A percentile compares a stretch with the other conserved stretches of the same genome.
Conservation (phyloP, 805 yeast species). For the Metschnikowia gruessii region DNA sequence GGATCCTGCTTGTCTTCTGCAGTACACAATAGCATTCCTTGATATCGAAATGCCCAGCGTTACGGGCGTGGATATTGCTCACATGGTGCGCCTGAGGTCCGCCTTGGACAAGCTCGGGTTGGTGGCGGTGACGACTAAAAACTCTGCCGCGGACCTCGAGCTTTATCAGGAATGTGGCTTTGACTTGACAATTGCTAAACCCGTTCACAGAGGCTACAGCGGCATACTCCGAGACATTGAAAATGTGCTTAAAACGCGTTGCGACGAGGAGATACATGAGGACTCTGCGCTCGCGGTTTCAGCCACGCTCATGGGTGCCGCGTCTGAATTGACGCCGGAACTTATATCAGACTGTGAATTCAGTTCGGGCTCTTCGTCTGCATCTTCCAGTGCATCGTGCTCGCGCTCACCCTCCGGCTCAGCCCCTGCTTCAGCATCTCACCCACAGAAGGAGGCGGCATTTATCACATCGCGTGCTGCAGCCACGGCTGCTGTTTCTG, state of each 20-base stretch:
- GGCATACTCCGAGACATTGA: constrained; percentile 21
- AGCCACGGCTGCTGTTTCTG: constrained; percentile 6
- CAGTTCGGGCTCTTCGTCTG: background rate
- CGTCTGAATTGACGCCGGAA: constrained; percentile 1
- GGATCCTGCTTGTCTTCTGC: constrained; percentile 19
- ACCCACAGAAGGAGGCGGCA: background rate
- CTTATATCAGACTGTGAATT: background rate
- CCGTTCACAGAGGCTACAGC: constrained; percentile 26
- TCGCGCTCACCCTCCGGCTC: background rate
- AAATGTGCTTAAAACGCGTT: constrained; percentile 15
- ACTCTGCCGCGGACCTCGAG: constrained; percentile 27
- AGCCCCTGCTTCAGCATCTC: background rate
- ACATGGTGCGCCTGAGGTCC: constrained; percentile 12
- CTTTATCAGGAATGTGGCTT: constrained; percentile 35
- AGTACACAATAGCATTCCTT: constrained; percentile 30
- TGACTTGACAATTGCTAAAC: constrained; percentile 42
- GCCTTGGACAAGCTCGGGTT: constrained; percentile 26
- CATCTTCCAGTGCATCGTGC: background rate
- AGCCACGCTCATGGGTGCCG: too few relatives aligned
- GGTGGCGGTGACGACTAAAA: constrained; percentile 42
- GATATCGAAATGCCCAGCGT: constrained; percentile 47
- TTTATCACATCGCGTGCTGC: background rate
- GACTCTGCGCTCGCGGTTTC: too few relatives aligned
- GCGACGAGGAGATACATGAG: constrained; percentile 2
- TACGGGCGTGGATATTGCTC: constrained; percentile 39